Percentiles rank a stretch among this genome's conserved stretches.
Conservation (phyloP, 768 basidiomycete species). For the Suillus discolor region DNA sequence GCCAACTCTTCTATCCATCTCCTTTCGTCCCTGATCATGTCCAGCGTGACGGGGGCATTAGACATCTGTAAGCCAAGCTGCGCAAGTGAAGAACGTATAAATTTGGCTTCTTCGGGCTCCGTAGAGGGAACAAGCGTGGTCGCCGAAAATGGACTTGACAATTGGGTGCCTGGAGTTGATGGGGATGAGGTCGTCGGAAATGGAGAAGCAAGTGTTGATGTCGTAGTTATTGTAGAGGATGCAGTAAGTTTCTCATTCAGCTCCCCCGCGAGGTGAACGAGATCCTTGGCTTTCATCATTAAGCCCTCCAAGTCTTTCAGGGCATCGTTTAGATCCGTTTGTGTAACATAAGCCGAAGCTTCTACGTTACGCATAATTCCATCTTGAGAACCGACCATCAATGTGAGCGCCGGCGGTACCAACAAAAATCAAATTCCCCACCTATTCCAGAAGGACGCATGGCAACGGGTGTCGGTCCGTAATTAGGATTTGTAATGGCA, state of each 20-base stretch:
- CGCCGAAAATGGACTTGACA: conserved; percentile 24
- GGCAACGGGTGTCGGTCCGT: conserved; percentile 18
- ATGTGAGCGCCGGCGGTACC: not conserved
- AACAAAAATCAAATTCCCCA: conserved; percentile 11
- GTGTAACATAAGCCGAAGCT: conserved; percentile 60
- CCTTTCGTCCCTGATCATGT: conserved; percentile 84
- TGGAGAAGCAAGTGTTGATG: conserved; percentile 9
- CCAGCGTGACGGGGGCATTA: conserved; percentile 81
- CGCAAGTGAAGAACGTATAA: conserved; percentile 87
- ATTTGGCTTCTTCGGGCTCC: conserved; percentile 82
- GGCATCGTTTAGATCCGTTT: conserved; percentile 71
- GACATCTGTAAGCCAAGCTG: conserved; percentile 83
- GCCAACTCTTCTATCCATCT: conserved; percentile 82
- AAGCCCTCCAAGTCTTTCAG: conserved; percentile 87
- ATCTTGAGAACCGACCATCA: conserved; percentile 39
- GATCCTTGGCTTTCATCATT: conserved; percentile 89
- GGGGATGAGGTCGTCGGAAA: conserved; percentile 12
- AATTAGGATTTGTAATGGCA: conserved; percentile 18
- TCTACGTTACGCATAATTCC: conserved; percentile 82
- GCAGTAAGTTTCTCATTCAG: conserved; percentile 81
- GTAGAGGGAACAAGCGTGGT: conserved; percentile 40
- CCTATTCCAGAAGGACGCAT: conserved; percentile 32
- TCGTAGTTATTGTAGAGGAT: conserved; percentile 24
- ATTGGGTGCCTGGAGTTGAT: conserved; percentile 21
- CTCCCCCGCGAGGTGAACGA: conserved; percentile 88